Percentiles rank a stretch among this genome's conserved stretches.
phyloP scores from a whole-genome alignment of 1,139 yeast genomes.

The Debaryomyces robertsiae region DNA sequence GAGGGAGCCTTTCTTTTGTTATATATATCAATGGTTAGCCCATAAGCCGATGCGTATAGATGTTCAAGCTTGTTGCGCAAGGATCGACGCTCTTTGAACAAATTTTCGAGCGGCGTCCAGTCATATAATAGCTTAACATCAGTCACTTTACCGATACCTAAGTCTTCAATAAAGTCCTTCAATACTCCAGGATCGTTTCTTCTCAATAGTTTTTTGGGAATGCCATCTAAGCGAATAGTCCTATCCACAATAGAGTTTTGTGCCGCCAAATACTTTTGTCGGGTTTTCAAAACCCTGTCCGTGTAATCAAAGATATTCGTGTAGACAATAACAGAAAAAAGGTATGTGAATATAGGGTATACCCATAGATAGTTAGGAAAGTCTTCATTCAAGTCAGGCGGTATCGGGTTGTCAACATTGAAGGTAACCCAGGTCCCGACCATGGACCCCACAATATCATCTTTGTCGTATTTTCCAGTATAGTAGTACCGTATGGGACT shows the following conservation, averaged over 20 bases:
- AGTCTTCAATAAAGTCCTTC: slow-evolving; percentile 57
- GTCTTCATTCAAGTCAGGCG: slow-evolving; percentile 28
- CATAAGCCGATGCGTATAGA: slow-evolving; percentile 47
- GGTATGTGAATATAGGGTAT: slow-evolving; percentile 83
- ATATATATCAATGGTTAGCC: slow-evolving; percentile 47
- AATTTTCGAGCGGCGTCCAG: slow-evolving; percentile 50
- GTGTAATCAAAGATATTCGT: slow-evolving; percentile 69
- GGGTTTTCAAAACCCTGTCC: slow-evolving; percentile 64
- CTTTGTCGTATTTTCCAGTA: slow-evolving; percentile 51
- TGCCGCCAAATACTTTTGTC: slow-evolving; percentile 83
- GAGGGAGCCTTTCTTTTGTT: slow-evolving; percentile 31
- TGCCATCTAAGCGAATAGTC: slow-evolving; percentile 85
- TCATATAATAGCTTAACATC: slow-evolving; percentile 58
- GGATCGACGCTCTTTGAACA: slow-evolving; percentile 39
- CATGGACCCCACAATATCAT: slow-evolving; percentile 24
- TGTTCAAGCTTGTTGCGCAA: slow-evolving; percentile 45
- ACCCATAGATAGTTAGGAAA: slow-evolving; percentile 59
- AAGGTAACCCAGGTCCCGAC: slow-evolving; percentile 4
- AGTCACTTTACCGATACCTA: slow-evolving; percentile 62
- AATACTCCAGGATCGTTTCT: slow-evolving; percentile 43
- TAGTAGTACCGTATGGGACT: slow-evolving; percentile 49
- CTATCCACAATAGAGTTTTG: slow-evolving; percentile 92
- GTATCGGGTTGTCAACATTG: slow-evolving; percentile 8
- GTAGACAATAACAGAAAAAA: slow-evolving; percentile 73
- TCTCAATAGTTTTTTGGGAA: slow-evolving; percentile 52